phyloP scores from a whole-genome alignment of 305 asterid species.

The Fraxinus floribunda region DNA sequence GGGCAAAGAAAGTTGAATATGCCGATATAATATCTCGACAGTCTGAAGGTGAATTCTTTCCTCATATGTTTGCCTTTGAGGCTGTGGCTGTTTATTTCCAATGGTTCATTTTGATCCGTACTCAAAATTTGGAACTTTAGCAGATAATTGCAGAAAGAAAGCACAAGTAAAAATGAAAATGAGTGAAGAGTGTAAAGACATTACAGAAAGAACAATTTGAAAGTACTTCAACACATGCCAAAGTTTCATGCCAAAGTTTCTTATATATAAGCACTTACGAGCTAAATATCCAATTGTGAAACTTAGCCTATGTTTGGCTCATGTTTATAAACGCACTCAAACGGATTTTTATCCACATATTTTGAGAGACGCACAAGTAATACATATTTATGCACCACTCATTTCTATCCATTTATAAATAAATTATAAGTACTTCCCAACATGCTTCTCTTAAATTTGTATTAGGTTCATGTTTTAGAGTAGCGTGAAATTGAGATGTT shows the following conservation, averaged over 20 bases:
- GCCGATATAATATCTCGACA: conserved; percentile 74
- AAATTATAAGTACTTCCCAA: neutral
- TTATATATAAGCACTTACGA: neutral
- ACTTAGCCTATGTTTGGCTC: neutral
- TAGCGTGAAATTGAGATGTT: neutral
- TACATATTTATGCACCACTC: neutral
- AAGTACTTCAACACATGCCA: neutral
- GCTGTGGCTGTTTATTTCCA: conserved; percentile 5
- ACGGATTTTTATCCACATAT: neutral
- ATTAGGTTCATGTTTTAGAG: neutral
- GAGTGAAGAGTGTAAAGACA: neutral
- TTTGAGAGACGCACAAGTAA: neutral
- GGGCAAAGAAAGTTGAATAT: conserved; percentile 67
- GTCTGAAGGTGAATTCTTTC: conserved; percentile 59
- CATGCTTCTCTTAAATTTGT: neutral
- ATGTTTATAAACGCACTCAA: neutral
- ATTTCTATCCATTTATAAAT: neutral
- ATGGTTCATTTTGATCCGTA: conserved; percentile 5
- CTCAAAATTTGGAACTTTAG: conserved; percentile 1
- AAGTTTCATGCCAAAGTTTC: neutral
- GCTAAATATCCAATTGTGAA: neutral
- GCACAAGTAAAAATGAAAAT: neutral
- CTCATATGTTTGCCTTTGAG: conserved; percentile 20
- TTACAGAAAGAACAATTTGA: neutral
- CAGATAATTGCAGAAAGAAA: conserved; percentile 9